These are phyloP conservation scores for Stephania cephalantha DNA, from an alignment of 164 flowering plant genomes.

Conservation along the genomic window DNA sequence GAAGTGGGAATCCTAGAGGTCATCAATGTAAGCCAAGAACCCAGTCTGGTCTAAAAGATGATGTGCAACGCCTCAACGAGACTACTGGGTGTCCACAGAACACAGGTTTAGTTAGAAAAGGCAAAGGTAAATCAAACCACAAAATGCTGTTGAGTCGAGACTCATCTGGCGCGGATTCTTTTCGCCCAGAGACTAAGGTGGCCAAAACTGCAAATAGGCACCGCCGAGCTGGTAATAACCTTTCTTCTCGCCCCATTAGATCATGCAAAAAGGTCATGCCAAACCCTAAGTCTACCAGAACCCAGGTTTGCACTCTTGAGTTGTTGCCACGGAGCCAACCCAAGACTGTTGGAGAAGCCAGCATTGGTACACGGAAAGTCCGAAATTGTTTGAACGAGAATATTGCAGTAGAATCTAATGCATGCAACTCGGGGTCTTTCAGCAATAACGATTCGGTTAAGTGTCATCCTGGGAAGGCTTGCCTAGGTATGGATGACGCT, in stretches of 20 bases:
- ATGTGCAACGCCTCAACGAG: background rate
- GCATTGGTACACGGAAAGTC: constrained; percentile 24
- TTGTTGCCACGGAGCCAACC: constrained; percentile 15
- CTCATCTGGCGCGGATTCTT: constrained; percentile 16
- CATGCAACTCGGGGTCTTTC: constrained; percentile 11
- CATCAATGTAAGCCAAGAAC: constrained; percentile 11
- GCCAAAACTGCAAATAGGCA: constrained; percentile 7
- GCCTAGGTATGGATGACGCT: background rate
- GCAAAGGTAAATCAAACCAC: constrained; percentile 16
- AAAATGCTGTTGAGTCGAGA: constrained; percentile 25
- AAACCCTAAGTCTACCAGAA: background rate
- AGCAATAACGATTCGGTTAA: constrained; percentile 12
- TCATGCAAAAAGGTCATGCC: constrained; percentile 23
- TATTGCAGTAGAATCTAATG: constrained; percentile 9
- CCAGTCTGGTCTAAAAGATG: constrained; percentile 1
- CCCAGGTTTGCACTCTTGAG: constrained; percentile 10
- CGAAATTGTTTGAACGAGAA: constrained; percentile 29
- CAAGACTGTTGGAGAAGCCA: background rate
- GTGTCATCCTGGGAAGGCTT: background rate
- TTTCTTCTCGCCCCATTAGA: constrained; percentile 24
- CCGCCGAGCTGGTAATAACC: constrained; percentile 6
- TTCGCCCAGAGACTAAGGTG: constrained; percentile 8
- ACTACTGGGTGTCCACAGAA: constrained; percentile 7
- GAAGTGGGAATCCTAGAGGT: constrained; percentile 16
- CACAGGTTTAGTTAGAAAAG: constrained; percentile 14